Evolutionary conservation across 768 basidiomycete genomes (phyloP).

Genomic region (Lentinula raphanica): DNA sequence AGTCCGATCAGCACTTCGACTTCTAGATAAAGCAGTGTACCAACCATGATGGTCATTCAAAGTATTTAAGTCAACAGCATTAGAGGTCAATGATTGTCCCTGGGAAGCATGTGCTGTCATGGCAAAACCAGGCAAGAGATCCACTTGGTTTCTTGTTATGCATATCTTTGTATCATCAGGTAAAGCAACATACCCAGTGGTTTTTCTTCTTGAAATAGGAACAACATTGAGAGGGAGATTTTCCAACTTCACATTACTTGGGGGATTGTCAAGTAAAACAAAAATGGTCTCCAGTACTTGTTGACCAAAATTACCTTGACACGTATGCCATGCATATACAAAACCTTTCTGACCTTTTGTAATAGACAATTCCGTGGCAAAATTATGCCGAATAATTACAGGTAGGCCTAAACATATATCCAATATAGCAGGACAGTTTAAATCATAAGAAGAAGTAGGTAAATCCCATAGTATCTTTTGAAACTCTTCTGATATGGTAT

Average conservation of each 20-base stretch:
- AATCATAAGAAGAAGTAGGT: constrained; percentile 5
- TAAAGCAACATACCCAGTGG: constrained; percentile 8
- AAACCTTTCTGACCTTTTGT: constrained; percentile 30
- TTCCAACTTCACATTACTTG: constrained; percentile 18
- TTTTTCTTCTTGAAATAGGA: constrained; percentile 15
- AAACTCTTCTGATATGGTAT: background rate
- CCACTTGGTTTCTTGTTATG: constrained; percentile 14
- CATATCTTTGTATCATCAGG: constrained; percentile 14
- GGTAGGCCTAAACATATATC: constrained; percentile 26
- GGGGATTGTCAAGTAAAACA: constrained; percentile 21
- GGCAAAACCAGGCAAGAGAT: constrained; percentile 4
- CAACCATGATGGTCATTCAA: constrained; percentile 1
- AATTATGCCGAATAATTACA: constrained; percentile 25
- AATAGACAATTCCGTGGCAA: constrained; percentile 28
- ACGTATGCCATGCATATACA: constrained; percentile 24
- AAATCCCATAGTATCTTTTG: constrained; percentile 16
- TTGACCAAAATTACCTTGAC: constrained; percentile 14
- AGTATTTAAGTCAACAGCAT: background rate
- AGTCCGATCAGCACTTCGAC: background rate
- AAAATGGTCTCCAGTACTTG: constrained; percentile 24
- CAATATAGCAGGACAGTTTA: constrained; percentile 23
- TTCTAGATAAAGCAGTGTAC: constrained; percentile 11
- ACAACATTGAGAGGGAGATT: constrained; percentile 28
- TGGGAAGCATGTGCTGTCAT: constrained; percentile 5
- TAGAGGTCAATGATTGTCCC: background rate